A percentile compares a stretch with the other conserved stretches of the same genome.
These are phyloP conservation scores for Kregervanrija fluxuum DNA, from an alignment of 805 yeast species.

Conservation along the genomic window DNA sequence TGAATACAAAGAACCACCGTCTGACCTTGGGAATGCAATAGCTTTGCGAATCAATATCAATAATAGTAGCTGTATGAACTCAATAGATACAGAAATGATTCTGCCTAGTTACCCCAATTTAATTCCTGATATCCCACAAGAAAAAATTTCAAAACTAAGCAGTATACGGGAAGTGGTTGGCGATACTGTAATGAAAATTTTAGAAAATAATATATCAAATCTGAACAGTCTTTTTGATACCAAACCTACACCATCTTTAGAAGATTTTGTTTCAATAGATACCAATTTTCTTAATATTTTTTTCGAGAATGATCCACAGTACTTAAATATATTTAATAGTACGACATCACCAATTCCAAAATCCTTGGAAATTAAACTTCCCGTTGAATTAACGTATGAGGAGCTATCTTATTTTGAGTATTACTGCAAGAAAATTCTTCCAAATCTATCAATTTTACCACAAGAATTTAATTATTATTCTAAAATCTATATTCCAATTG, in stretches of 20 bases:
- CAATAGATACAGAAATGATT: too few species aligned
- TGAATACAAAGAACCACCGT: slow-evolving; percentile 9
- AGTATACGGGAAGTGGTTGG: slow-evolving; percentile 9
- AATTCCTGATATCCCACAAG: not conserved
- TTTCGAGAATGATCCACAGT: slow-evolving; percentile 12
- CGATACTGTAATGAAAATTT: slow-evolving; percentile 10
- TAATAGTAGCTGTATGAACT: too few species aligned
- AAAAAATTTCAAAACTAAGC: slow-evolving; percentile 5
- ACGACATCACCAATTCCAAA: slow-evolving; percentile 4
- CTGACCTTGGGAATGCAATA: not conserved
- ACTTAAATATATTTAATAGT: slow-evolving; percentile 5
- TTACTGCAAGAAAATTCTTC: slow-evolving; percentile 38
- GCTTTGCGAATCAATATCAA: too few species aligned
- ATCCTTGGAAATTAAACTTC: slow-evolving; percentile 14
- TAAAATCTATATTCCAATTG: slow-evolving; percentile 48
- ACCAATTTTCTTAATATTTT: slow-evolving; percentile 7
- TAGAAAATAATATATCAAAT: slow-evolving; percentile 7
- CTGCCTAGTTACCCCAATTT: not conserved
- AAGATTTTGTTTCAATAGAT: slow-evolving; percentile 7
- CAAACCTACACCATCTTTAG: slow-evolving; percentile 1
- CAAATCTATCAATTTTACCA: slow-evolving; percentile 42
- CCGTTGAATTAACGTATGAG: slow-evolving; percentile 12
- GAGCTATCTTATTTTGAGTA: slow-evolving; percentile 34
- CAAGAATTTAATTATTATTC: slow-evolving; percentile 42
- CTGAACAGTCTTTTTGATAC: slow-evolving; percentile 5